Conservation (phyloP, 2,329 filamentous ascomycete genomes). For the Cephalotrichum gorgonifer region DNA sequence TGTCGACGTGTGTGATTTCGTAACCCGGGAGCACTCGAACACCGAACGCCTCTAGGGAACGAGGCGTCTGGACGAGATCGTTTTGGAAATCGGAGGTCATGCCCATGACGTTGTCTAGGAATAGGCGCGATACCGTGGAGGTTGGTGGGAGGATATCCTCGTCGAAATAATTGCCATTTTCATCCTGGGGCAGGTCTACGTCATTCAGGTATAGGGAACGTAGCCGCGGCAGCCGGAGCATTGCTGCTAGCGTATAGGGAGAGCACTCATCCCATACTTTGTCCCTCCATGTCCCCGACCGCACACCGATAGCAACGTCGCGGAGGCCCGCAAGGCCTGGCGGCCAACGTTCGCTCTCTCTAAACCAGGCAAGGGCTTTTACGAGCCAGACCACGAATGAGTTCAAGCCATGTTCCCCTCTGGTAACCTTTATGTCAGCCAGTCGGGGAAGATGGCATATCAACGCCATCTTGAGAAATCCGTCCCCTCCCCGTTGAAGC, state of each 20-base stretch:
- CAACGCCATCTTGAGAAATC: neutral
- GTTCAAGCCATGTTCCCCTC: neutral
- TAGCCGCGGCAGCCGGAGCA: neutral
- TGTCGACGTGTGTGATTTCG: neutral
- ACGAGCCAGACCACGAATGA: neutral
- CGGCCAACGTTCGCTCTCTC: neutral
- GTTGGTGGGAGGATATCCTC: neutral
- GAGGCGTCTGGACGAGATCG: neutral
- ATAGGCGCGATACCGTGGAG: neutral
- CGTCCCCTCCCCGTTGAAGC: neutral
- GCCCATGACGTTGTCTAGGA: neutral
- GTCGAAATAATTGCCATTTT: neutral
- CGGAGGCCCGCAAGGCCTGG: neutral
- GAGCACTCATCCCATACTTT: neutral
- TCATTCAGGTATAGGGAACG: neutral
- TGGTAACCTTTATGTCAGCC: constrained; percentile 1
- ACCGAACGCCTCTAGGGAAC: neutral
- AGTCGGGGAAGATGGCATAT: constrained; percentile 3
- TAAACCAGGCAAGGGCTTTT: neutral
- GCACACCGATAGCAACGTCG: neutral
- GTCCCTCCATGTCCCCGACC: neutral
- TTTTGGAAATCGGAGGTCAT: neutral
- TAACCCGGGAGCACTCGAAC: neutral
- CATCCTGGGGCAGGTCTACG: neutral
- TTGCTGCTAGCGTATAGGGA: neutral